Evolutionary conservation across 805 yeast species (phyloP).

Genomic region (Pichia gijzeniarum): DNA sequence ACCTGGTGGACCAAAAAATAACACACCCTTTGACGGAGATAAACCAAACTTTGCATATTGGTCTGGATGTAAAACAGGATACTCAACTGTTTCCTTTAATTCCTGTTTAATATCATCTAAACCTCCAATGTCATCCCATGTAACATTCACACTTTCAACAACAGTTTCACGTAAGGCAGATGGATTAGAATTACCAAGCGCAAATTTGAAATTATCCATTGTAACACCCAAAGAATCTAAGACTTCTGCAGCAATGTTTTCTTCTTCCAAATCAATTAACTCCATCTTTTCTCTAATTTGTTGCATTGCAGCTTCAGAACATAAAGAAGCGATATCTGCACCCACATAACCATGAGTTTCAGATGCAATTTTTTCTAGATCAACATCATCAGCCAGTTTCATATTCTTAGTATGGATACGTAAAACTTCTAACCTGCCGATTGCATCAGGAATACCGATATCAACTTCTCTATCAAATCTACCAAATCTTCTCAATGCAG

Average conservation of each 20-base stretch:
- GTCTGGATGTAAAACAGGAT: conserved; percentile 98
- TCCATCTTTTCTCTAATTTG: conserved; percentile 99
- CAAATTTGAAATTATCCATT: conserved; percentile 97
- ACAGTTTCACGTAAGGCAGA: conserved; percentile 99
- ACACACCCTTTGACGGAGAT: conserved; percentile 96
- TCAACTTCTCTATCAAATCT: conserved; percentile 84
- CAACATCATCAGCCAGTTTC: conserved; percentile 94
- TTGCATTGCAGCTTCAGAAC: conserved; percentile 99
- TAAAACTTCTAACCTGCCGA: conserved; percentile 94
- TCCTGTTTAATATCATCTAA: conserved; percentile 93
- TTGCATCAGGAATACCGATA: conserved; percentile 94
- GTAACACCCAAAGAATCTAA: conserved; percentile 95
- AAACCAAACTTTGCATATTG: conserved; percentile 97
- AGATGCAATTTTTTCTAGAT: conserved; percentile 88
- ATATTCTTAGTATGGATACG: conserved; percentile 98
- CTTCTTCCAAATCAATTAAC: conserved; percentile 90
- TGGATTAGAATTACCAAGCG: conserved; percentile 96
- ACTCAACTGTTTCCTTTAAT: conserved; percentile 97
- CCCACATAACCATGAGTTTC: conserved; percentile 99
- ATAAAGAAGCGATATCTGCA: conserved; percentile 95
- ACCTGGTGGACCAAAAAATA: conserved; percentile 99
- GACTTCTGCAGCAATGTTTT: conserved; percentile 94
- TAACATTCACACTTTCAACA: conserved; percentile 96
- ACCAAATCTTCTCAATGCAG: conserved; percentile 80
- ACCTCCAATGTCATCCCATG: conserved; percentile 99